Evolutionary conservation across 192 early-diverging fungal genomes (phyloP).

Genomic region (Podila verticillata): DNA sequence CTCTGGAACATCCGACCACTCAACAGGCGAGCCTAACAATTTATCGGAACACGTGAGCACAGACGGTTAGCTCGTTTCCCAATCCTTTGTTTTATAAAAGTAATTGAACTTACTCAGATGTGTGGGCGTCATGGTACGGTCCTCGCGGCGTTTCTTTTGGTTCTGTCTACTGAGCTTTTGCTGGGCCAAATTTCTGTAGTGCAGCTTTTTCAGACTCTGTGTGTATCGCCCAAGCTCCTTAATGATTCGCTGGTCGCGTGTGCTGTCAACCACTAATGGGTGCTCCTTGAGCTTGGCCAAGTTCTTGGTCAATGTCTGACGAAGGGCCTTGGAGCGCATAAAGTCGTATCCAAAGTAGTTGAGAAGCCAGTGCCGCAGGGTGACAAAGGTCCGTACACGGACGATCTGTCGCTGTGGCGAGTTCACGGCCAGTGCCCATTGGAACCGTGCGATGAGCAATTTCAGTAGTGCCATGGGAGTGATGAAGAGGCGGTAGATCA

Average conservation of each 20-base stretch:
- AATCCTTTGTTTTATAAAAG: not conserved
- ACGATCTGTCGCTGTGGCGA: slow-evolving; percentile 60
- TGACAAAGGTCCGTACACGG: slow-evolving; percentile 67
- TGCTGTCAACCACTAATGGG: slow-evolving; percentile 48
- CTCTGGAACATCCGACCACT: not conserved
- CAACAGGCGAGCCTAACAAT: not conserved
- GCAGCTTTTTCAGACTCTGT: slow-evolving; percentile 25
- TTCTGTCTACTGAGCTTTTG: not conserved
- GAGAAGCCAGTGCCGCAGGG: slow-evolving; percentile 66
- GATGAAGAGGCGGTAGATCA: slow-evolving; percentile 68
- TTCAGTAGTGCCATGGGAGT: slow-evolving; percentile 61
- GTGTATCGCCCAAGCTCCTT: slow-evolving; percentile 44
- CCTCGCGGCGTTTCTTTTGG: not conserved
- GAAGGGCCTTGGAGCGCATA: slow-evolving; percentile 50
- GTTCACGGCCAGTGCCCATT: slow-evolving; percentile 61
- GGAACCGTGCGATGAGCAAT: slow-evolving; percentile 63
- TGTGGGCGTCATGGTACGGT: not conserved
- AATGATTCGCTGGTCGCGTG: slow-evolving; percentile 63
- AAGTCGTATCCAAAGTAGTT: slow-evolving; percentile 72
- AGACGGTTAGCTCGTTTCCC: no score
- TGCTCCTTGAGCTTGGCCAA: slow-evolving; percentile 54
- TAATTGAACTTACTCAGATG: not conserved
- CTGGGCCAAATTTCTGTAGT: slow-evolving; percentile 14
- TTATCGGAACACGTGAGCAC: no score
- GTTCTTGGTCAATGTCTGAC: slow-evolving; percentile 49